Evolutionary conservation across 2,329 filamentous ascomycete species (phyloP), one percentile per base, ranked within the genome.

Genomic region (Arachnomyces sp.): DNA sequence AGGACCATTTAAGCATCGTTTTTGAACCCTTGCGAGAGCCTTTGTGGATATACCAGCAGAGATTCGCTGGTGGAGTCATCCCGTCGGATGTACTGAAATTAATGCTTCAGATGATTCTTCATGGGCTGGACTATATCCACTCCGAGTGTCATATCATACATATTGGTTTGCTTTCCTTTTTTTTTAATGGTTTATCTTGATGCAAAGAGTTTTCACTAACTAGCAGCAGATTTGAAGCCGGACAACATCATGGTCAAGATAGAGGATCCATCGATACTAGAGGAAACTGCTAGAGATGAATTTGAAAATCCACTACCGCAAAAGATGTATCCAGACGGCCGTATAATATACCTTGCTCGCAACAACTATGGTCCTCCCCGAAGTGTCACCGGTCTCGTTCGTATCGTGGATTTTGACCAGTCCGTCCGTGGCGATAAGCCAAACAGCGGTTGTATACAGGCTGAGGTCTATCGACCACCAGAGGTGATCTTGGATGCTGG

Each of bases 391-490:
- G 53, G 54, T 6, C 39, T 53, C 6, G 45, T 53, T 41, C 49
- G 53, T 40, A 55, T 65, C 39, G 52, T 52, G n/a, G 59, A 65
- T 39, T 61, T 63, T 44, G 59, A 57, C 31, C 50, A 52, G 8
- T 47, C 59, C 1, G 56, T 58, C 18, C 52, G 37, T 25, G 60
- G 59, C 18, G 50, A 60, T 39, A 49, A 57, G 55, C 39, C 32
- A 21, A 45, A 63, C 50, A 45, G 71, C 62, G 51, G 68, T 51
- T 45, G 65, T 58, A 53, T 74, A 62, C 40, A 77, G 56, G 57
- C 58, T 3, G 59, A 62, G 32, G 45, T 56, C 7, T 64, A 63
- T 41, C 59, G 56, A 28, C 54, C 58, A 1, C 61, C 58, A 14
- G 60, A 64, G 45, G 61, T 63, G 7, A 53, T 63, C 12, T 43